Conservation (phyloP, 73 alveolate genomes). For the Uronychia setigera region DNA sequence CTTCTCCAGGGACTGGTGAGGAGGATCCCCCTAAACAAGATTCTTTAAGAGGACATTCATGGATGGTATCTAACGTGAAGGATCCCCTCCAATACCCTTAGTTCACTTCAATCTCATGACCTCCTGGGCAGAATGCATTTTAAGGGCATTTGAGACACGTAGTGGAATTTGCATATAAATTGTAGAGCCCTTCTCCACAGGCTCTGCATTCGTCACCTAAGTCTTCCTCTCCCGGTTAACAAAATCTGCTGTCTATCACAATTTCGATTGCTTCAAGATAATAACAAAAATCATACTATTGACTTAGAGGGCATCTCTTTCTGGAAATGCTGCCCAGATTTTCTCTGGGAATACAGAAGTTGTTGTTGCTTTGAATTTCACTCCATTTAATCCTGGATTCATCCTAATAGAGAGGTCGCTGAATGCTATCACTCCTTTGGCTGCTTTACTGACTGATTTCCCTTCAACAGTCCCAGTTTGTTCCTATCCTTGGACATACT, state of each 20-base stretch:
- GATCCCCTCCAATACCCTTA: constrained; percentile 64
- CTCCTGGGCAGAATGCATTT: constrained; percentile 65
- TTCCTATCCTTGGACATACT: not conserved
- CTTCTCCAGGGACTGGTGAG: constrained; percentile 9
- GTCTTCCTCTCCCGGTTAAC: constrained; percentile 51
- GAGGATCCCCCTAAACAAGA: too few species aligned
- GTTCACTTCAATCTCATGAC: constrained; percentile 34
- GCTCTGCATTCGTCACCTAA: constrained; percentile 14
- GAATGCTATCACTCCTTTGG: too few species aligned
- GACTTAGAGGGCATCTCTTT: not conserved
- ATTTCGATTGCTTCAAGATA: not conserved
- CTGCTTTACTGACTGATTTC: too few species aligned
- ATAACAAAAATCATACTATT: not conserved
- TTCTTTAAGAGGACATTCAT: not conserved
- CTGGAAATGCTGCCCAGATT: not conserved
- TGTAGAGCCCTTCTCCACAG: constrained; percentile 54
- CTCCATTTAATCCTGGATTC: not conserved
- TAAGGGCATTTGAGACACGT: constrained; percentile 46
- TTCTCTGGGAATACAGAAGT: not conserved
- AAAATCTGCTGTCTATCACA: constrained; percentile 12
- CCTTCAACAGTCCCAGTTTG: not conserved
- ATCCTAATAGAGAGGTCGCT: too few species aligned
- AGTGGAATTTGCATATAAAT: constrained; percentile 19
- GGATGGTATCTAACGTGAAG: constrained; percentile 23
- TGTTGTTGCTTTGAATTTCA: not conserved